Percentiles rank a stretch among this genome's conserved stretches.
Evolutionary conservation across 257 asterid species (phyloP).

Genomic region (Euphrasia confusa): DNA sequence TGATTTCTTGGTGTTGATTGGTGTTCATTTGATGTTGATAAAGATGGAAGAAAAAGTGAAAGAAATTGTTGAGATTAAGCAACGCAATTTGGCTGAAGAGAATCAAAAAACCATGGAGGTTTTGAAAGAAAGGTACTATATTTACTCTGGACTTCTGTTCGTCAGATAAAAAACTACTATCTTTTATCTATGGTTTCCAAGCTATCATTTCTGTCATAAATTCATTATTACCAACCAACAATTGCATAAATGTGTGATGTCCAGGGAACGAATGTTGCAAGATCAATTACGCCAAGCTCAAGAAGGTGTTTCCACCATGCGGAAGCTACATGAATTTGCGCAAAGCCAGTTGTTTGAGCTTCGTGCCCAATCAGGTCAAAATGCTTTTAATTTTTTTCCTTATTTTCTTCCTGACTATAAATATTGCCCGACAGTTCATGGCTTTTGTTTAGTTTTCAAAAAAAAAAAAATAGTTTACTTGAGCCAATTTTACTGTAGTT

Average conservation of each 20-base stretch:
- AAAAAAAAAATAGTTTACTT: conserved; percentile 2
- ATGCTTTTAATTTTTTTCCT: conserved; percentile 5
- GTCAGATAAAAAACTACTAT: conserved; percentile 14
- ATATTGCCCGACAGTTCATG: conserved; percentile 8
- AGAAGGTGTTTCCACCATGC: conserved; percentile 94
- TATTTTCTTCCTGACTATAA: conserved; percentile 6
- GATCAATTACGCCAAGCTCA: conserved; percentile 96
- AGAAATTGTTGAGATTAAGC: conserved; percentile 97
- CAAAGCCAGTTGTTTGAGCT: conserved; percentile 97
- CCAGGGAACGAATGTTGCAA: conserved; percentile 84
- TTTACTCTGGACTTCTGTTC: conserved; percentile 20
- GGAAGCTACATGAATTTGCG: conserved; percentile 92
- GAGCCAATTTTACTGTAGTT: conserved; percentile 11
- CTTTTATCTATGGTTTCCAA: conserved; percentile 12
- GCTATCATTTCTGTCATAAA: conserved; percentile 16
- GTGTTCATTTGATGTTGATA: conserved; percentile 24
- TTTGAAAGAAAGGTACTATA: conserved; percentile 75
- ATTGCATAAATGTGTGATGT: conserved; percentile 25
- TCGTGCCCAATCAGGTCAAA: conserved; percentile 95
- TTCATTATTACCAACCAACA: conserved; percentile 1
- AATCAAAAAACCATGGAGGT: conserved; percentile 95
- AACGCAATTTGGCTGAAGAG: conserved; percentile 97
- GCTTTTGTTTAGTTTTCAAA: conserved; percentile 3
- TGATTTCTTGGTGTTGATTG: conserved; percentile 20
- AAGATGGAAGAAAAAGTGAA: conserved; percentile 99